These are phyloP conservation scores for Marasmius fiardii DNA, from an alignment of 1,284 basidiomycete genomes.

Conservation along the genomic window DNA sequence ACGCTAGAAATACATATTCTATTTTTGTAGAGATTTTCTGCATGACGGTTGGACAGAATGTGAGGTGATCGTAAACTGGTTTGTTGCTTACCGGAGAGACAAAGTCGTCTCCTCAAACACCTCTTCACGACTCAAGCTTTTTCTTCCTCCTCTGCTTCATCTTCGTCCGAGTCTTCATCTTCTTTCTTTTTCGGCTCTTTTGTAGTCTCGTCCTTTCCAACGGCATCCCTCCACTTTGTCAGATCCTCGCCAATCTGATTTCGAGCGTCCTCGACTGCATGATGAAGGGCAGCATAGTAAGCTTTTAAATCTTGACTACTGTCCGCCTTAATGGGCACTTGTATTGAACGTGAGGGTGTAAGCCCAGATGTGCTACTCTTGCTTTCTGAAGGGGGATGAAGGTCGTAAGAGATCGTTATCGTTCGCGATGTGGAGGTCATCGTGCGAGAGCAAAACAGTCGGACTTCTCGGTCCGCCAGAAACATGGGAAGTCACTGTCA, in stretches of 20 bases:
- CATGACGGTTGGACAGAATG: too few species aligned
- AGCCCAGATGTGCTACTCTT: conserved; percentile 21
- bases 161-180: conserved; percentile 37
- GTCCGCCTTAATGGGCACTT: conserved; percentile 30
- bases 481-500: not conserved
- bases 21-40: too few species aligned
- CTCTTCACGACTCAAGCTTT: not conserved
- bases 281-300: conserved; percentile 52
- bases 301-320: conserved; percentile 26
- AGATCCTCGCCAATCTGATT: conserved; percentile 56
- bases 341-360: conserved; percentile 28
- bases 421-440: conserved; percentile 18
- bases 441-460: not conserved
- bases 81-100: too few species aligned
- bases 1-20: too few species aligned
- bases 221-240: conserved; percentile 66
- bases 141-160: conserved; percentile 31
- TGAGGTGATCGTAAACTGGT: too few species aligned
- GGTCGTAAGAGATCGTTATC: conserved; percentile 47
- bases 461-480: not conserved
- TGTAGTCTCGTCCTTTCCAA: conserved; percentile 55
- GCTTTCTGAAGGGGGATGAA: conserved; percentile 38
- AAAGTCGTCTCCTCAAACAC: too few species aligned
- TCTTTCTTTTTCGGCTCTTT: conserved; percentile 42
- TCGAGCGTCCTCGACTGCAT: conserved; percentile 48